Base-by-base conservation (phyloP, 441 rosid genomes). In the Arabidopsis lyrata region DNA sequence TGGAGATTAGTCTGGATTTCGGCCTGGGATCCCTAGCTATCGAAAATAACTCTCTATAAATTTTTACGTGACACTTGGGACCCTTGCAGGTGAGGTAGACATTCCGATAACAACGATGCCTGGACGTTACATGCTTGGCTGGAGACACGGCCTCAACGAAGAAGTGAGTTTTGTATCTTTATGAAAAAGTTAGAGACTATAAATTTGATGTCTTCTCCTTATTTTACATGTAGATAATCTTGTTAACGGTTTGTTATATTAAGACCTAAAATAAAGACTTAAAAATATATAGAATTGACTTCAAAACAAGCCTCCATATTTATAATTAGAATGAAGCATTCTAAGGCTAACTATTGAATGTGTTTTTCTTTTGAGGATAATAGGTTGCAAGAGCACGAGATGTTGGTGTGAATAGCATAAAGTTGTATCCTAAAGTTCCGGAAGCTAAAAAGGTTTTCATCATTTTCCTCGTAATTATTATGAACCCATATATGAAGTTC, bases 21-120 rank as follows among this genome's bases (percentile, higher is more conserved):
- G 27, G 2, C 27, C 27, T 24, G 27, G 2, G 27, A 24, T 24
- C 4, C 24, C 24, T 22, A 22, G 31, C 31, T 27, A 27, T 29
- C 31, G 31, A 29, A 18, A 18, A 18, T 18, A 18, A 18, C 20
- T 18, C 20, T 18, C 20, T 18, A 18, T 18, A 18, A 18, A 18
- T 18, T 18, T 18, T 18, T 18, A 38, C 11, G 4, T 68, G 20
- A 68, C 6, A 54, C 2, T 8, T 36, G 47, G 8, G 41, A 45
- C 24, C 62, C 58, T 64, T 77, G 56, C 75, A 90, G 99, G 99
- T 66, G 93, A 87, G 77, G 89, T 89, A 71, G 97, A 95, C 53
- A 83, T 90, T n/a, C 97, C 96, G 6, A 95, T 95, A 76, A 88
- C 86, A 78, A 88, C 96, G 53, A 95, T 95, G 99, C 97, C 97